Evolutionary conservation across 2,329 filamentous ascomycete genomes (phyloP).

Genomic region (Claviceps sp.): DNA sequence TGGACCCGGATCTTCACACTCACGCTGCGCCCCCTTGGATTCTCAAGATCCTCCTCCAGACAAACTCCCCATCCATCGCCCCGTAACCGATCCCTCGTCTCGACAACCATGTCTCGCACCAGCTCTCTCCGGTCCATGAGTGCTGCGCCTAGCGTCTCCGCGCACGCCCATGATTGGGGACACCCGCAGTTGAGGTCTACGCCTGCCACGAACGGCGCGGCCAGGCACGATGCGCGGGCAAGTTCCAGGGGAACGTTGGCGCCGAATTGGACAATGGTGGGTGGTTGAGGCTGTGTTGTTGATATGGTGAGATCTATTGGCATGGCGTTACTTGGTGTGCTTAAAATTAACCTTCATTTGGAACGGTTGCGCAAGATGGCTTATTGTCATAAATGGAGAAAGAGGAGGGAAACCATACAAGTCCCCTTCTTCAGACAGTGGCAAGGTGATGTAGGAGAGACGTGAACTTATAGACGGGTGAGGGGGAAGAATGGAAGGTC

Average conservation of each 20-base stretch:
- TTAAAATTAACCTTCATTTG: no score
- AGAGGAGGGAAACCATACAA: no score
- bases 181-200: conserved; percentile 63
- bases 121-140: conserved; percentile 52
- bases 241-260: conserved; percentile 48
- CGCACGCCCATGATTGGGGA: conserved; percentile 59
- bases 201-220: conserved; percentile 47
- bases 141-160: conserved; percentile 54
- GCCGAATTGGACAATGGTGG: conserved; percentile 56
- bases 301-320: conserved; percentile 46
- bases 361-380: no score
- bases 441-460: no score
- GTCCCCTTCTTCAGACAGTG: no score
- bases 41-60: conserved; percentile 28
- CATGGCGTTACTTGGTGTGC: no score
- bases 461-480: no score
- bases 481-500: no score
- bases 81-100: conserved; percentile 38
- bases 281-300: conserved; percentile 35
- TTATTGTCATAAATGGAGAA: no score
- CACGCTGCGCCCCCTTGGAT: conserved; percentile 39
- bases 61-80: conserved; percentile 40
- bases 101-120: conserved; percentile 51
- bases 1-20: conserved; percentile 61
- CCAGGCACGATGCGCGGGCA: conserved; percentile 46